Conservation (phyloP, 768 basidiomycete genomes). For the Lactarius hatsudake region DNA sequence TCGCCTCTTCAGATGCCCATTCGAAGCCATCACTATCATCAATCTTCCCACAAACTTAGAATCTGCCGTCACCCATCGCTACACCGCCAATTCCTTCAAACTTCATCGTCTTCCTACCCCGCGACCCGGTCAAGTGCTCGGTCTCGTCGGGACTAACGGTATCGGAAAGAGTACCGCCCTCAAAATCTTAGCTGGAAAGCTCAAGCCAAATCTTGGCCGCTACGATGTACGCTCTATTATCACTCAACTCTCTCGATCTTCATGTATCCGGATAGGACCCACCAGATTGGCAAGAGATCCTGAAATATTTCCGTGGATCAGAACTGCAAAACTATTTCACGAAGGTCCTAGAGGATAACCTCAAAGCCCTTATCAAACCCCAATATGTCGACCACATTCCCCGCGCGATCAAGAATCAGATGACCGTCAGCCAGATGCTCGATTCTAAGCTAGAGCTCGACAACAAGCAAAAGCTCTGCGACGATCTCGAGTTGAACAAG, state of each 20-base stretch:
- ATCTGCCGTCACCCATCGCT: slow-evolving; percentile 95
- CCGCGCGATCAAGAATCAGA: slow-evolving; percentile 84
- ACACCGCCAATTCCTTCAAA: slow-evolving; percentile 98
- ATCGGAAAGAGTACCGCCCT: slow-evolving; percentile 98
- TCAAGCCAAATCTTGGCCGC: slow-evolving; percentile 95
- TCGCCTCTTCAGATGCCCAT: slow-evolving; percentile 73
- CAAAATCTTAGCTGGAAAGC: slow-evolving; percentile 94
- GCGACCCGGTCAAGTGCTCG: slow-evolving; percentile 96
- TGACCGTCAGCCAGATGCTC: slow-evolving; percentile 89
- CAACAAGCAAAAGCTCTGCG: slow-evolving; percentile 84
- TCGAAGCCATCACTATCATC: slow-evolving; percentile 98
- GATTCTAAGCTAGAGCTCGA: slow-evolving; percentile 85
- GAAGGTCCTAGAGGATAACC: slow-evolving; percentile 96
- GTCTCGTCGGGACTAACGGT: slow-evolving; percentile 98
- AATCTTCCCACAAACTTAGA: slow-evolving; percentile 97
- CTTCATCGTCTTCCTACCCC: slow-evolving; percentile 97
- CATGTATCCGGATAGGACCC: slow-evolving; percentile 61
- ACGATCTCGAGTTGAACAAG: slow-evolving; percentile 82
- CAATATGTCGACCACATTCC: slow-evolving; percentile 99
- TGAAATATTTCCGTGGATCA: slow-evolving; percentile 97
- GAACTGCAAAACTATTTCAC: slow-evolving; percentile 99
- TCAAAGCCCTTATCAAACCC: slow-evolving; percentile 98
- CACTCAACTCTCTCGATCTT: slow-evolving; percentile 1
- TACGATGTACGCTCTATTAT: slow-evolving; percentile 68
- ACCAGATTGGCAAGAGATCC: slow-evolving; percentile 98